phyloP scores from a whole-genome alignment of 164 flowering plant genomes.

The Vitis riparia region DNA sequence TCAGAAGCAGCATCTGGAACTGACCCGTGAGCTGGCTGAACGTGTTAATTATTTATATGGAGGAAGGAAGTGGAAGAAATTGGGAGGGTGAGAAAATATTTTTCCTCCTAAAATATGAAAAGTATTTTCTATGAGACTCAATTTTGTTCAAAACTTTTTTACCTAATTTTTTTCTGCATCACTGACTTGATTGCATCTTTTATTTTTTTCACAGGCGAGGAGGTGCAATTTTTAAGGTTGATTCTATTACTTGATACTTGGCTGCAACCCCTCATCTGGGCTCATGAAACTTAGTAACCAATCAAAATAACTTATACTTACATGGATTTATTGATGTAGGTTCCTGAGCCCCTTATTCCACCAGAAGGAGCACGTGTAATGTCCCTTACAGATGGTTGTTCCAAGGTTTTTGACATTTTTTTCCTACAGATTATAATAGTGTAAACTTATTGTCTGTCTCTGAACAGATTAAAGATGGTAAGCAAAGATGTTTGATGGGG shows the following conservation, averaged over 20 bases:
- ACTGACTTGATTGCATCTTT: conserved; percentile 23
- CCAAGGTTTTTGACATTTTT: conserved; percentile 57
- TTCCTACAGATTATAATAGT: neutral
- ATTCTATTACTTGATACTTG: conserved; percentile 21
- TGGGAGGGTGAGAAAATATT: conserved; percentile 79
- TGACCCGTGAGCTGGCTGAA: conserved; percentile 91
- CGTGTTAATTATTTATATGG: conserved; percentile 85
- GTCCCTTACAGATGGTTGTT: conserved; percentile 94
- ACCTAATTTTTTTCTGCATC: conserved; percentile 4
- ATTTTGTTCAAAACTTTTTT: neutral
- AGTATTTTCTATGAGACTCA: neutral
- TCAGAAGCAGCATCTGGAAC: conserved; percentile 93
- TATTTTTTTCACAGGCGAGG: conserved; percentile 66
- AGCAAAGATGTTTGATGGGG: no score
- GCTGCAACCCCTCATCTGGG: conserved; percentile 20
- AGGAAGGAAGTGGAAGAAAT: conserved; percentile 94
- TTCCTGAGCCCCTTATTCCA: conserved; percentile 93
- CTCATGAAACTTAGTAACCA: conserved; percentile 11
- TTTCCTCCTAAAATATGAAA: conserved; percentile 1
- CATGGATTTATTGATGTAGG: conserved; percentile 42
- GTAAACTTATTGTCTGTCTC: neutral
- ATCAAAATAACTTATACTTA: conserved; percentile 9
- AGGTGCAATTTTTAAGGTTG: conserved; percentile 86
- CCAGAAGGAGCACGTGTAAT: conserved; percentile 95
- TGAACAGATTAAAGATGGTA: no score